A percentile compares a stretch with the other conserved stretches of the same genome.
These are phyloP conservation scores for Lactarius sp. DNA, from an alignment of 768 basidiomycete species.

Conservation along the genomic window DNA sequence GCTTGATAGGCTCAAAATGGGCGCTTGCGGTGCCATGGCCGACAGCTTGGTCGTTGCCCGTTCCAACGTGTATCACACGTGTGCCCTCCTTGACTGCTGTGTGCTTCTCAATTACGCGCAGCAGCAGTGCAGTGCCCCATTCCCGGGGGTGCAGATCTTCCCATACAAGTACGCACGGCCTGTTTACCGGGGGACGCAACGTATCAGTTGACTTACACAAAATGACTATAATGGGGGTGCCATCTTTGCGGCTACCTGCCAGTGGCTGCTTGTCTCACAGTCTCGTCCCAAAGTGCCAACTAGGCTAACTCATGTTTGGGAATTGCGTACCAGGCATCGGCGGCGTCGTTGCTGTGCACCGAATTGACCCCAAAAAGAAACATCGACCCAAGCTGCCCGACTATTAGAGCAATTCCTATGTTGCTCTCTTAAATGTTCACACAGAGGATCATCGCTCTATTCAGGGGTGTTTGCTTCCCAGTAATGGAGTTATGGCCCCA, in stretches of 20 bases:
- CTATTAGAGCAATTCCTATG: not conserved
- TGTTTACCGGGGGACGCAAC: too few relatives aligned
- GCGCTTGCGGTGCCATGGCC: not conserved
- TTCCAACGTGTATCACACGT: constrained; percentile 25
- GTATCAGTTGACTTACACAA: too few relatives aligned
- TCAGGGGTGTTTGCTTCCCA: not conserved
- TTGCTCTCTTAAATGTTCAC: too few relatives aligned
- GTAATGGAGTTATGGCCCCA: not conserved
- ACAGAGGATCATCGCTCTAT: not conserved
- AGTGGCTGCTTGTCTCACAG: too few relatives aligned
- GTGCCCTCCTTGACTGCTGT: not conserved
- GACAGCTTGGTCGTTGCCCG: not conserved
- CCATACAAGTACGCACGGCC: not conserved
- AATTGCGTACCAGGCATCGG: too few relatives aligned
- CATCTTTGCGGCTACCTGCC: not conserved
- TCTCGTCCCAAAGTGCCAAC: too few relatives aligned
- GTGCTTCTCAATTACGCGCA: not conserved
- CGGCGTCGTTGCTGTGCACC: too few relatives aligned
- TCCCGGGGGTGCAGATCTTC: not conserved
- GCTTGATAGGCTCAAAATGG: not conserved
- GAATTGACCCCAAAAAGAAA: too few relatives aligned
- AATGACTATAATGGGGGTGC: too few relatives aligned
- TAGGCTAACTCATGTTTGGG: not conserved
- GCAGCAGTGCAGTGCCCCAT: not conserved
- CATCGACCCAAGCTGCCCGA: too few relatives aligned